Evolutionary conservation across 768 basidiomycete genomes (phyloP).

Genomic region (Tylopilus balloui): DNA sequence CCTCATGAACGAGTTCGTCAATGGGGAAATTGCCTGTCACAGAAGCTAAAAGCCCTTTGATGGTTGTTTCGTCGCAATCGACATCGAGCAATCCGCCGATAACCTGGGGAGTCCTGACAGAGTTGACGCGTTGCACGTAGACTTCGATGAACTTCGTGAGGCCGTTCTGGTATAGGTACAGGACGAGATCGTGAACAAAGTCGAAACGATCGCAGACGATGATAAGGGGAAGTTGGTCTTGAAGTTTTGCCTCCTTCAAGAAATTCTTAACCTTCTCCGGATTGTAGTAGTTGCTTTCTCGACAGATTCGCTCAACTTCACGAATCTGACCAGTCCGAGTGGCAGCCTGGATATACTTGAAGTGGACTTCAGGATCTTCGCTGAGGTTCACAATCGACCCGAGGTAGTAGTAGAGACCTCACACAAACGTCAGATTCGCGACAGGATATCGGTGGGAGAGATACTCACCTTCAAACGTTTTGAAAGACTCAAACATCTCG

Average conservation of each 20-base stretch:
- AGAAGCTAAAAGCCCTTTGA: conserved; percentile 90
- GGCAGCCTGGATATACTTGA: conserved; percentile 99
- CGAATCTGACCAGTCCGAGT: conserved; percentile 97
- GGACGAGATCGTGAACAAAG: conserved; percentile 97
- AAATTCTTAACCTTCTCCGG: conserved; percentile 99
- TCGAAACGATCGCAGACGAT: conserved; percentile 99
- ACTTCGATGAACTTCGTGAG: conserved; percentile 97
- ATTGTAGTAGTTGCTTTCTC: conserved; percentile 96
- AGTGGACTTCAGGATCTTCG: conserved; percentile 95
- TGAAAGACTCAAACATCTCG: conserved; percentile 97
- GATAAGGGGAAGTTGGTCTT: conserved; percentile 96
- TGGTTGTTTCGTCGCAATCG: conserved; percentile 93
- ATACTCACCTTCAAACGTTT: conserved; percentile 82
- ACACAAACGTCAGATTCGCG: neutral
- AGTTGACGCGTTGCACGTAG: conserved; percentile 99
- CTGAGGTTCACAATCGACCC: conserved; percentile 97
- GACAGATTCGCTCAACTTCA: conserved; percentile 97
- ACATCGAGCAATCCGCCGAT: conserved; percentile 95
- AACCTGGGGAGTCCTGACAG: conserved; percentile 94
- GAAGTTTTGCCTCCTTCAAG: conserved; percentile 96
- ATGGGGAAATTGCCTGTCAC: conserved; percentile 97
- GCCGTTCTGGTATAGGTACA: conserved; percentile 97
- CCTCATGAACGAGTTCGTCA: conserved; percentile 95
- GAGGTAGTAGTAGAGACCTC: conserved; percentile 95
- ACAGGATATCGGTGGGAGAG: neutral